Conservation (phyloP, 1,284 basidiomycete species). For the Papiliotrema laurentii region DNA sequence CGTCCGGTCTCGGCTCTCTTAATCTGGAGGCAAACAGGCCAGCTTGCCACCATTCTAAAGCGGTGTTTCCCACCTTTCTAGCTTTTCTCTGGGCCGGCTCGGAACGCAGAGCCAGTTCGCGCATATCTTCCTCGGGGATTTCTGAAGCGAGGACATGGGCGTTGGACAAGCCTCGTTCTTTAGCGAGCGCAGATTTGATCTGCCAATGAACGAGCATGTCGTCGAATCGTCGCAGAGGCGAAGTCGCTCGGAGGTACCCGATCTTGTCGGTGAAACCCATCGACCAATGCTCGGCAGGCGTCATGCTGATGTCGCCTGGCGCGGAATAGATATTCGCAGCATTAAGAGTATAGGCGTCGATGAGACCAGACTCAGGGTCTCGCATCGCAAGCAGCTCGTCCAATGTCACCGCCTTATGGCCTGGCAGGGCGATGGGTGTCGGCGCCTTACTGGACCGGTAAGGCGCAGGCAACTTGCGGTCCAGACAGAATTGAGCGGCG, state of each 20-base stretch:
- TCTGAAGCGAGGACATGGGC: background rate
- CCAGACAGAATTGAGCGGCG: slow-evolving; percentile 66
- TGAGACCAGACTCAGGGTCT: slow-evolving; percentile 28
- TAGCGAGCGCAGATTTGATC: slow-evolving; percentile 67
- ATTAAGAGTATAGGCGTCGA: slow-evolving; percentile 18
- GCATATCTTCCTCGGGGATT: slow-evolving; percentile 24
- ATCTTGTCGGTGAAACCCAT: slow-evolving; percentile 62
- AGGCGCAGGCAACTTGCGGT: slow-evolving; percentile 61
- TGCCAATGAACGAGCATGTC: slow-evolving; percentile 93
- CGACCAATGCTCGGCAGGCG: slow-evolving; percentile 55
- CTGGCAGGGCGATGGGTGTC: slow-evolving; percentile 1
- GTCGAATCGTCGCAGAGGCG: slow-evolving; percentile 77
- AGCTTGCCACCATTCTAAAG: slow-evolving; percentile 28
- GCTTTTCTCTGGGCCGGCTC: slow-evolving; percentile 17
- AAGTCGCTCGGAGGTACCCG: slow-evolving; percentile 78
- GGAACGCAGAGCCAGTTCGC: slow-evolving; percentile 10
- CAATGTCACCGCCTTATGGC: slow-evolving; percentile 13
- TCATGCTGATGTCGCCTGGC: background rate
- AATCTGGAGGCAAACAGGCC: slow-evolving; percentile 12
- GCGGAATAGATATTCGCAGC: slow-evolving; percentile 1
- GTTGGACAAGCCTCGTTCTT: slow-evolving; percentile 9
- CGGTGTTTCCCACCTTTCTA: slow-evolving; percentile 14
- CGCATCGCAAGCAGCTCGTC: slow-evolving; percentile 36
- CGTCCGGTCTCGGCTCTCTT: slow-evolving; percentile 1
- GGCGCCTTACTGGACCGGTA: slow-evolving; percentile 58